Evolutionary conservation across 352 stramenopile genomes (phyloP).

Genomic region (Phytopythium delawarense): DNA sequence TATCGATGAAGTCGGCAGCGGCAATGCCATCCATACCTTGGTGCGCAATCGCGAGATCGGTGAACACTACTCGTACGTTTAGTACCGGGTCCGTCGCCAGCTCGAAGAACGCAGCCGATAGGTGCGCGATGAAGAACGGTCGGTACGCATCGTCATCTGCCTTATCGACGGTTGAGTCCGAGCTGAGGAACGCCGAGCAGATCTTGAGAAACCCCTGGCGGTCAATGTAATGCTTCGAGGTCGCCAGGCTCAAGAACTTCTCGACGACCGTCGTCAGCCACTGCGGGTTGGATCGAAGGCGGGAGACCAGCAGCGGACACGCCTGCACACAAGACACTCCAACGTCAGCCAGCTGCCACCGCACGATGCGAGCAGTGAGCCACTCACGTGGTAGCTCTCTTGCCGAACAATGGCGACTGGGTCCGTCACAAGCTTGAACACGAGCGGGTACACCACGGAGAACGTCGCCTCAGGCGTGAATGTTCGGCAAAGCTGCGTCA

Average conservation of each 20-base stretch:
- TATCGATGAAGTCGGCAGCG: neutral
- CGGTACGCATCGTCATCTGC: conserved; percentile 9
- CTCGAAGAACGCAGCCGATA: conserved; percentile 50
- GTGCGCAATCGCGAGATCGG: conserved; percentile 39
- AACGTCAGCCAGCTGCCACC: conserved; percentile 3
- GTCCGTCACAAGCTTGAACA: conserved; percentile 75
- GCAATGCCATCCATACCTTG: conserved; percentile 8
- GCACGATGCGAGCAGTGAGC: neutral
- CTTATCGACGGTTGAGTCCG: neutral
- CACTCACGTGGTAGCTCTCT: conserved; percentile 49
- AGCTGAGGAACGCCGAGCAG: conserved; percentile 46
- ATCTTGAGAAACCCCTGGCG: conserved; percentile 70
- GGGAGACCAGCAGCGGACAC: conserved; percentile 56
- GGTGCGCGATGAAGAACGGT: conserved; percentile 45
- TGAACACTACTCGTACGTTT: conserved; percentile 71
- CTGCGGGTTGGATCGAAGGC: conserved; percentile 35
- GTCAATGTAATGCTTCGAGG: conserved; percentile 54
- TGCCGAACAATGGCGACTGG: conserved; percentile 69
- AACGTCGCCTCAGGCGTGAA: conserved; percentile 73
- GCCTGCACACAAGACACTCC: conserved; percentile 23
- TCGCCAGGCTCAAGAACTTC: conserved; percentile 47
- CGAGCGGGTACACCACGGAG: conserved; percentile 67
- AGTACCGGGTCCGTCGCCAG: conserved; percentile 60
- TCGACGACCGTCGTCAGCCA: conserved; percentile 45
- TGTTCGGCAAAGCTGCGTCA: conserved; percentile 65